phyloP scores from a whole-genome alignment of 257 asterid genomes.

The Linaria vulgaris region DNA sequence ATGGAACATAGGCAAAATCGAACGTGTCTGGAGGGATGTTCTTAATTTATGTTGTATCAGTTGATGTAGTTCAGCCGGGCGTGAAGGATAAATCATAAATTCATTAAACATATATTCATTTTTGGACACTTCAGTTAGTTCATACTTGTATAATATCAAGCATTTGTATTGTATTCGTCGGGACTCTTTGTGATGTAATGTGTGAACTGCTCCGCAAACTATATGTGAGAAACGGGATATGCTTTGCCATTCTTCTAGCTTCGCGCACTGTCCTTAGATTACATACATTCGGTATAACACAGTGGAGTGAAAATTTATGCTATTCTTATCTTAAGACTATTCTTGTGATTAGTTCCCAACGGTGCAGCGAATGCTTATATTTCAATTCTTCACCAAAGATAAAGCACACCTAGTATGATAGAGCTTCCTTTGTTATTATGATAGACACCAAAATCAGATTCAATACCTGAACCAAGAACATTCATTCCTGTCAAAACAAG shows the following conservation, averaged over 20 bases:
- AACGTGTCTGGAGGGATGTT: slow-evolving; percentile 5
- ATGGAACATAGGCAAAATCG: slow-evolving; percentile 16
- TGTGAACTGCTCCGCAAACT: not conserved
- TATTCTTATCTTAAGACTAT: too few species aligned
- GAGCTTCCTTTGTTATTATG: too few species aligned
- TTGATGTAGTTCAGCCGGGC: slow-evolving; percentile 6
- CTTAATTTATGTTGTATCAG: slow-evolving; percentile 16
- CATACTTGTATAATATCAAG: slow-evolving; percentile 6
- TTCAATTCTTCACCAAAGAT: too few species aligned
- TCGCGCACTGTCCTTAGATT: not conserved
- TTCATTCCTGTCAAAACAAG: too few species aligned
- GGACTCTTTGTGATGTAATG: slow-evolving; percentile 13
- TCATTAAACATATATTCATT: slow-evolving; percentile 14
- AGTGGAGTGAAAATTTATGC: too few species aligned
- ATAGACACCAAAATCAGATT: too few species aligned
- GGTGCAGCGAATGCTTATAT: too few species aligned
- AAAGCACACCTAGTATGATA: too few species aligned
- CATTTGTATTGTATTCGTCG: slow-evolving; percentile 14
- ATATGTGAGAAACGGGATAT: not conserved
- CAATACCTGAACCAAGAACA: too few species aligned
- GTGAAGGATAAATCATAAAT: slow-evolving; percentile 19
- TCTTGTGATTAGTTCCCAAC: too few species aligned
- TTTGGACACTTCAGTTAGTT: slow-evolving; percentile 23
- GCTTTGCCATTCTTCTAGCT: not conserved
- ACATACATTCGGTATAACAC: too few species aligned